Conservation (phyloP, 116 monocot genomes). For the Cymodocea nodosa region DNA sequence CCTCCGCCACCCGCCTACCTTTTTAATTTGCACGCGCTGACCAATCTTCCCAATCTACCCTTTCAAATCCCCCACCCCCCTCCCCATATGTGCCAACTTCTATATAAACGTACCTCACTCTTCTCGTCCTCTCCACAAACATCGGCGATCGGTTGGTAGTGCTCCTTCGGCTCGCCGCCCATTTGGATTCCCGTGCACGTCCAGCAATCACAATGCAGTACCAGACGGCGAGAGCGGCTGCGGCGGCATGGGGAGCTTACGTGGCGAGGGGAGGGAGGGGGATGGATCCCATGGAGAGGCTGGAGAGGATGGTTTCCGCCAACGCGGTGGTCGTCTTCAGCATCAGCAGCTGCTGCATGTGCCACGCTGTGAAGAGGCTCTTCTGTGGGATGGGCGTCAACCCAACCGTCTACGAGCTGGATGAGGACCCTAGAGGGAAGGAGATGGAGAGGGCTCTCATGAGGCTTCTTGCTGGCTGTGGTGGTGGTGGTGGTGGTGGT, state of each 20-base stretch:
- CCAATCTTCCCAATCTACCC: not conserved
- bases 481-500: not conserved
- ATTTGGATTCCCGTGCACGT: not conserved
- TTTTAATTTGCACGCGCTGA: constrained; percentile 1
- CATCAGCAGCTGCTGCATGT: constrained; percentile 55
- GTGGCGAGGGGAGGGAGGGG: constrained; percentile 3
- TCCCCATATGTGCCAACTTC: not conserved
- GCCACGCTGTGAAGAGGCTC: constrained; percentile 52
- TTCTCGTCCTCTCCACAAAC: not conserved
- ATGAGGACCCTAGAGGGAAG: constrained; percentile 35
- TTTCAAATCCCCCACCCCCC: no score
- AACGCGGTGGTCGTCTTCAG: constrained; percentile 50
- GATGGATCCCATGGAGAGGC: constrained; percentile 21
- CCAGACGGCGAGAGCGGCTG: constrained; percentile 8
- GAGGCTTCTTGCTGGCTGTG: constrained; percentile 20
- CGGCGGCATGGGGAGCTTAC: not conserved
- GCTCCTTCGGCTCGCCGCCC: not conserved
- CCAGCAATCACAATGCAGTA: constrained; percentile 12
- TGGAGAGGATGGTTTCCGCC: constrained; percentile 37
- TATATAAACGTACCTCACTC: not conserved
- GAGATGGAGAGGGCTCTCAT: constrained; percentile 38
- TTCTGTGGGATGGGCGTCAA: constrained; percentile 55
- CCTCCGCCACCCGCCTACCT: not conserved
- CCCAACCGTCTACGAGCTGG: constrained; percentile 45
- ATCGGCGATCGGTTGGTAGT: not conserved